phyloP scores from a whole-genome alignment of 139 green algal genomes.

The Chlorella ohadii region DNA sequence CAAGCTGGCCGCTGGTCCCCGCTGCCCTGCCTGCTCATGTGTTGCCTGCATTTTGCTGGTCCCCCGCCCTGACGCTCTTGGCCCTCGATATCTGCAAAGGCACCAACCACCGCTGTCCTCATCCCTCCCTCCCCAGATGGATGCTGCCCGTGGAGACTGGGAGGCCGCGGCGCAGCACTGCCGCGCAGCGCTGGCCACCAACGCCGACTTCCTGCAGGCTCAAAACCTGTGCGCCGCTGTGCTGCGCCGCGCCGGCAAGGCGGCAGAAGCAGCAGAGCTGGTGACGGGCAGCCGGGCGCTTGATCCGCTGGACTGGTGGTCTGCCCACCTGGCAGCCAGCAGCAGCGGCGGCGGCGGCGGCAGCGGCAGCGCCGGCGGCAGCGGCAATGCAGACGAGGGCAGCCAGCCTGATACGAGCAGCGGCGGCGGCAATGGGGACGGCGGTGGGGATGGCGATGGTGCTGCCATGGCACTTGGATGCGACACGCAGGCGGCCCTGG shows the following conservation, averaged over 20 bases:
- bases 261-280: not conserved
- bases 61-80: too few relatives aligned
- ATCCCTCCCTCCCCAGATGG: not conserved
- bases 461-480: not conserved
- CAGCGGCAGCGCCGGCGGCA: too few relatives aligned
- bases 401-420: too few relatives aligned
- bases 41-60: too few relatives aligned
- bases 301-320: slow-evolving; percentile 20
- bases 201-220: slow-evolving; percentile 8
- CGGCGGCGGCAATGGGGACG: too few relatives aligned
- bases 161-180: not conserved
- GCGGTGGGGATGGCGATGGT: too few relatives aligned
- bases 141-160: not conserved
- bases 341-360: too few relatives aligned
- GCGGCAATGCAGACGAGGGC: too few relatives aligned
- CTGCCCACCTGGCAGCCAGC: not conserved
- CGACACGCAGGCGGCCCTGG: slow-evolving; percentile 11
- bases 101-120: too few relatives aligned
- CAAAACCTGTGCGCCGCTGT: slow-evolving; percentile 11
- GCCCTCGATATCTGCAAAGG: not conserved
- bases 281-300: not conserved
- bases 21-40: too few relatives aligned
- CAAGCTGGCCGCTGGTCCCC: too few relatives aligned
- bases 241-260: not conserved
- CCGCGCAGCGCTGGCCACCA: slow-evolving; percentile 19